phyloP scores from a whole-genome alignment of 1,284 basidiomycete species.

The Thecaphora frezii region DNA sequence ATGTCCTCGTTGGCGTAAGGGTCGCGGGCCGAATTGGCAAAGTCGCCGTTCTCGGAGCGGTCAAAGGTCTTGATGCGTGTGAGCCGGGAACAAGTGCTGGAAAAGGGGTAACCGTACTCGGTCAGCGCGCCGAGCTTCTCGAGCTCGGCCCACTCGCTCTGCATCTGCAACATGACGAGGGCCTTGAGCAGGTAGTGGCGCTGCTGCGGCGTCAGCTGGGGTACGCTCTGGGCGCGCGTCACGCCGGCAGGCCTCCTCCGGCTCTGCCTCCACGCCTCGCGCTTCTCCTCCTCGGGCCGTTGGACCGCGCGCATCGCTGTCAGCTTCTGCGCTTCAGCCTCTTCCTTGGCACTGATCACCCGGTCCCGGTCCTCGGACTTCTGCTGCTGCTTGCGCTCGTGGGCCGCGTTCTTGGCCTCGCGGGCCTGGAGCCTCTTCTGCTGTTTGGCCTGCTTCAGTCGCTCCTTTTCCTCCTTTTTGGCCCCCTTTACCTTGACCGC shows the following conservation, averaged over 20 bases:
- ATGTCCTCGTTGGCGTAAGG: conserved; percentile 45
- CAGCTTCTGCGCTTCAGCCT: conserved; percentile 28
- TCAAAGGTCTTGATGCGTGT: conserved; percentile 43
- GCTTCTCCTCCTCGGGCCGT: conserved; percentile 21
- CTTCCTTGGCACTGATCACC: conserved; percentile 24
- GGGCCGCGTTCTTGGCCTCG: conserved; percentile 21
- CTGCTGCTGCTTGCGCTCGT: conserved; percentile 23
- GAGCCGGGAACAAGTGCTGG: conserved; percentile 35
- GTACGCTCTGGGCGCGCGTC: conserved; percentile 15
- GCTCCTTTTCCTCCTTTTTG: conserved; percentile 5
- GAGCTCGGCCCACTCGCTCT: conserved; percentile 47
- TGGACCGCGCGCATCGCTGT: conserved; percentile 25
- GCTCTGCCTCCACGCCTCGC: conserved; percentile 23
- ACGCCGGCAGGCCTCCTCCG: conserved; percentile 25
- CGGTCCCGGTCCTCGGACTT: conserved; percentile 27
- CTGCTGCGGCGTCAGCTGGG: conserved; percentile 45
- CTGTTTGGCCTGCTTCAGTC: conserved; percentile 18
- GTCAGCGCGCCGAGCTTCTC: conserved; percentile 50
- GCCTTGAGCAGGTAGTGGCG: conserved; percentile 56
- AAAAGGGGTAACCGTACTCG: conserved; percentile 55
- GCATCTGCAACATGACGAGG: conserved; percentile 55
- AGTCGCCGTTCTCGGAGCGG: conserved; percentile 30
- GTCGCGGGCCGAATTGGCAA: conserved; percentile 40
- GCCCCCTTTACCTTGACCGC: conserved; percentile 34
- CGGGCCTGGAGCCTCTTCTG: conserved; percentile 7